A percentile compares a stretch with the other conserved stretches of the same genome.
phyloP scores from a whole-genome alignment of 345 rosid genomes.

The Isatis tinctoria region DNA sequence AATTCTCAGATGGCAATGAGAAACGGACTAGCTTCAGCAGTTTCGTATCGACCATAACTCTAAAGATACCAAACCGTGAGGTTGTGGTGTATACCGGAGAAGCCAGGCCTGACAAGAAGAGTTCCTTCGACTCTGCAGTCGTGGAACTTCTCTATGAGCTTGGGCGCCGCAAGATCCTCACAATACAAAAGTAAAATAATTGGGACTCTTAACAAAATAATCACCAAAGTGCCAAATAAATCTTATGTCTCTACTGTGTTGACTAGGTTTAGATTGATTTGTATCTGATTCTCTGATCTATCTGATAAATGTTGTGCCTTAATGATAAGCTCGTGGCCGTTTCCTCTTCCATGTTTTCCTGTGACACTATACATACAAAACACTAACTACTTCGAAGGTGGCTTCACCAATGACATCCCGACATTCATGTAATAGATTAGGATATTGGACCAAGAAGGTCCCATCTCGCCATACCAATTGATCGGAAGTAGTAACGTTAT shows the following conservation, averaged over 20 bases:
- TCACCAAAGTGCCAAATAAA: not conserved
- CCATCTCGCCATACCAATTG: no score
- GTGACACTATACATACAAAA: not conserved
- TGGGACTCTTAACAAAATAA: not conserved
- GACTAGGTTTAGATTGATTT: not conserved
- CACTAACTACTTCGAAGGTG: not conserved
- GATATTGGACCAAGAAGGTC: slow-evolving; percentile 52
- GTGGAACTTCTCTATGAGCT: slow-evolving; percentile 55
- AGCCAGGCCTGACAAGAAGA: slow-evolving; percentile 75
- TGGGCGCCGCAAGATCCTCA: slow-evolving; percentile 43
- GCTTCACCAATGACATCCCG: not conserved
- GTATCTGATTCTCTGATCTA: not conserved
- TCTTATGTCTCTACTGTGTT: not conserved
- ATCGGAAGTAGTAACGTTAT: no score
- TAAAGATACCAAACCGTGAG: slow-evolving; percentile 54
- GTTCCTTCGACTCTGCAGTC: slow-evolving; percentile 78
- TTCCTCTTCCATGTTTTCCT: slow-evolving; percentile 57
- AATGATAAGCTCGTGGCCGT: slow-evolving; percentile 63
- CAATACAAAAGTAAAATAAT: slow-evolving; percentile 23
- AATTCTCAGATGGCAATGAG: slow-evolving; percentile 42
- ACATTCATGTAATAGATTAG: not conserved
- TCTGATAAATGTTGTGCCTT: slow-evolving; percentile 36
- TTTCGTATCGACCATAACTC: slow-evolving; percentile 46
- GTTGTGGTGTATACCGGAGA: slow-evolving; percentile 49
- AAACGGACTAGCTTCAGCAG: slow-evolving; percentile 43